These are phyloP conservation scores for Candida pseudoviswanathii DNA, from an alignment of 1,139 yeast species.

Conservation along the genomic window DNA sequence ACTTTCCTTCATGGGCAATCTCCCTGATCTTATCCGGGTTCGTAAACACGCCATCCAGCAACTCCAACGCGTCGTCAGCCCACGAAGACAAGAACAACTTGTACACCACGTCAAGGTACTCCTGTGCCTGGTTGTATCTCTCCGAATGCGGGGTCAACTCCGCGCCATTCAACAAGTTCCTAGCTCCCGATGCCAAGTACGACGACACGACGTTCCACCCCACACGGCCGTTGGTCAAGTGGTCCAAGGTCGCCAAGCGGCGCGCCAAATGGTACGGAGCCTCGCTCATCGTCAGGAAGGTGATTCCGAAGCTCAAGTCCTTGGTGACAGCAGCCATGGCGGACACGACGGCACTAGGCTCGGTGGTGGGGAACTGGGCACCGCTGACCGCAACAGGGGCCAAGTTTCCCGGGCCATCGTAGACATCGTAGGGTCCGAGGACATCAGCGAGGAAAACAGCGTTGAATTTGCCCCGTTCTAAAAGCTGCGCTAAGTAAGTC, in stretches of 20 bases:
- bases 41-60: constrained; percentile 35
- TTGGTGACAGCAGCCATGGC: constrained; percentile 47
- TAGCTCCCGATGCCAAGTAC: constrained; percentile 39
- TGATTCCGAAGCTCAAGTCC: constrained; percentile 42
- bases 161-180: constrained; percentile 36
- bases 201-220: constrained; percentile 50
- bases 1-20: constrained; percentile 41
- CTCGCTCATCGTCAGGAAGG: constrained; percentile 46
- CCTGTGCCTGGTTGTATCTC: constrained; percentile 43
- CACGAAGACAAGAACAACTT: constrained; percentile 41
- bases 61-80: constrained; percentile 48
- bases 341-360: constrained; percentile 43
- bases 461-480: constrained; percentile 49
- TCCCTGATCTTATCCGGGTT: constrained; percentile 44
- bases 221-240: constrained; percentile 44
- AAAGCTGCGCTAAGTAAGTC: constrained; percentile 44
- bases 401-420: constrained; percentile 39
- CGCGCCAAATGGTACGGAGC: constrained; percentile 46
- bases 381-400: constrained; percentile 41
- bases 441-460: constrained; percentile 51
- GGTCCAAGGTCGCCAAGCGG: constrained; percentile 43
- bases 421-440: constrained; percentile 46
- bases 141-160: constrained; percentile 35
- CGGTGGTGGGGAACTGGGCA: constrained; percentile 45
- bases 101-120: constrained; percentile 41